Evolutionary conservation across 352 stramenopile genomes (phyloP).

Genomic region (Phytophthora kernoviae): DNA sequence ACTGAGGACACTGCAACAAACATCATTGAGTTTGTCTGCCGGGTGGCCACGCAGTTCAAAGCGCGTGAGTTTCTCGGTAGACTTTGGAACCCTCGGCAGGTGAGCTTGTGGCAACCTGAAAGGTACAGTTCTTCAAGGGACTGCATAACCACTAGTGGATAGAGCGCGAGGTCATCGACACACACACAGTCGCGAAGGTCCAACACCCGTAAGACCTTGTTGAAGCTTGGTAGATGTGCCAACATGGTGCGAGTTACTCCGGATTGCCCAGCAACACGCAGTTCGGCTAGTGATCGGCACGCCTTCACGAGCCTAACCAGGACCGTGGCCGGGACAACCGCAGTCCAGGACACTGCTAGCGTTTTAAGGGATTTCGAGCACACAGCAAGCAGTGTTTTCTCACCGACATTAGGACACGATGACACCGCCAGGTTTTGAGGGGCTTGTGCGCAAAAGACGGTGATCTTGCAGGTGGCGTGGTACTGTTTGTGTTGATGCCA

Average conservation of each 20-base stretch:
- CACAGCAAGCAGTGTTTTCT: conserved; percentile 40
- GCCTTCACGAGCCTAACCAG: conserved; percentile 50
- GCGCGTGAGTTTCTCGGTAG: conserved; percentile 40
- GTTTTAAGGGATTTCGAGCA: conserved; percentile 32
- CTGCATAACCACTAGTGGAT: conserved; percentile 63
- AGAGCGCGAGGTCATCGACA: conserved; percentile 68
- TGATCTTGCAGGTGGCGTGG: neutral
- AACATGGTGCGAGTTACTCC: conserved; percentile 51
- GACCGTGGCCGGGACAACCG: conserved; percentile 17
- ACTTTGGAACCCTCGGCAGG: conserved; percentile 44
- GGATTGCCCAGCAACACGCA: conserved; percentile 42
- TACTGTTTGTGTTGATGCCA: conserved; percentile 22
- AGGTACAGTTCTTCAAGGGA: conserved; percentile 55
- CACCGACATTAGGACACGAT: conserved; percentile 32
- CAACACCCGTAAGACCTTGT: conserved; percentile 56
- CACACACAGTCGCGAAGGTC: conserved; percentile 56
- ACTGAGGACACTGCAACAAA: conserved; percentile 31
- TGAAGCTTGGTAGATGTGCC: conserved; percentile 54
- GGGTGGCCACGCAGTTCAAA: conserved; percentile 42
- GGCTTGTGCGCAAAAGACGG: conserved; percentile 15
- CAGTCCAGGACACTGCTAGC: conserved; percentile 48
- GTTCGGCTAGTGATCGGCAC: conserved; percentile 28
- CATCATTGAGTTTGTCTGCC: conserved; percentile 38
- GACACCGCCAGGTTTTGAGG: conserved; percentile 32
- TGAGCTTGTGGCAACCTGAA: conserved; percentile 40